A percentile compares a stretch with the other conserved stretches of the same genome.
Conservation (phyloP, 2,329 filamentous ascomycete genomes). For the Pseudogymnoascus sp. region DNA sequence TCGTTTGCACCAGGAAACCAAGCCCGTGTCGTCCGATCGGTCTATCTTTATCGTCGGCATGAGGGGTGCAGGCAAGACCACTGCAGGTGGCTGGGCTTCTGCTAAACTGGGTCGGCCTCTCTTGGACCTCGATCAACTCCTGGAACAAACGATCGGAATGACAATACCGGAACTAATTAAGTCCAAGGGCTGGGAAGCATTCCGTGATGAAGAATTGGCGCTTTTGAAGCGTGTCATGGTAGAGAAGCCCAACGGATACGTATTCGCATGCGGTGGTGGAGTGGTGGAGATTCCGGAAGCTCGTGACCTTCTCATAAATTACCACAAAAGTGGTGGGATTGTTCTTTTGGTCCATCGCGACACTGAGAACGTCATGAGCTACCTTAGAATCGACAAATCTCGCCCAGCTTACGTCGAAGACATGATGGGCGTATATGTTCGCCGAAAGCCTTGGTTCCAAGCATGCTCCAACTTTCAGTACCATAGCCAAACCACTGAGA, state of each 20-base stretch:
- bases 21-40: slow-evolving; percentile 36
- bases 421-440: slow-evolving; percentile 82
- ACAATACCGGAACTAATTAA: slow-evolving; percentile 83
- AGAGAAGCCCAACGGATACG: slow-evolving; percentile 64
- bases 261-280: slow-evolving; percentile 91
- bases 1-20: slow-evolving; percentile 29
- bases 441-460: slow-evolving; percentile 81
- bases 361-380: slow-evolving; percentile 80
- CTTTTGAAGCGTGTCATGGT: slow-evolving; percentile 66
- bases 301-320: slow-evolving; percentile 64
- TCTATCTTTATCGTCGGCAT: slow-evolving; percentile 96
- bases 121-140: slow-evolving; percentile 78
- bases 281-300: slow-evolving; percentile 81
- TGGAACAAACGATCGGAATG: slow-evolving; percentile 66
- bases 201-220: slow-evolving; percentile 69
- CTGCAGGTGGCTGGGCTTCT: slow-evolving; percentile 78
- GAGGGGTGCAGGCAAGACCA: slow-evolving; percentile 95
- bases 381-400: slow-evolving; percentile 79
- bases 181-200: slow-evolving; percentile 74
- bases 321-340: slow-evolving; percentile 67
- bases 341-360: slow-evolving; percentile 84
- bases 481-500: slow-evolving; percentile 61
- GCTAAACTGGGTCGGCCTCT: slow-evolving; percentile 67
- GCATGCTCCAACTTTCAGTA: slow-evolving; percentile 94
- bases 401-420: slow-evolving; percentile 88